Conservation (phyloP, 768 basidiomycete genomes). For the Panellus pusillus region DNA sequence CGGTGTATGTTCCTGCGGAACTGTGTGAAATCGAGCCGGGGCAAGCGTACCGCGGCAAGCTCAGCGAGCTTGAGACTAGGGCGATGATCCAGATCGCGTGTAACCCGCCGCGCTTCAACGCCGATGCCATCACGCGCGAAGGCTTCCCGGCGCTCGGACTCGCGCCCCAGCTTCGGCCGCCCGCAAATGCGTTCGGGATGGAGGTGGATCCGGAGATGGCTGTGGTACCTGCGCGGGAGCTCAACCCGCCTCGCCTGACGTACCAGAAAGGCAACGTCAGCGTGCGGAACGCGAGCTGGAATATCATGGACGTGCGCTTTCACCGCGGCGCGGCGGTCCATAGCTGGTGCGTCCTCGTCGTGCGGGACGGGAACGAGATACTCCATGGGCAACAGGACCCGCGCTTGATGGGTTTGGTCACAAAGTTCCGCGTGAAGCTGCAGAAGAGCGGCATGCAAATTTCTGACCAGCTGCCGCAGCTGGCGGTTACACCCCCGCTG, state of each 20-base stretch:
- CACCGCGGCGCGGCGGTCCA: conserved; percentile 49
- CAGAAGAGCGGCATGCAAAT: conserved; percentile 57
- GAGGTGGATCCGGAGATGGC: conserved; percentile 58
- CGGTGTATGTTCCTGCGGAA: conserved; percentile 61
- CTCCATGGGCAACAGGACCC: conserved; percentile 46
- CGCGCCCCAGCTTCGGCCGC: conserved; percentile 34
- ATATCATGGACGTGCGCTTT: conserved; percentile 72
- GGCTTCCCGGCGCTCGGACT: conserved; percentile 57
- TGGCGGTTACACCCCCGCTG: conserved; percentile 36
- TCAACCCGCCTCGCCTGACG: conserved; percentile 55
- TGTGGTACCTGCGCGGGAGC: conserved; percentile 62
- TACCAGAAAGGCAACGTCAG: conserved; percentile 50
- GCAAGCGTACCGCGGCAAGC: conserved; percentile 58
- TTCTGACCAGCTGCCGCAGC: conserved; percentile 34
- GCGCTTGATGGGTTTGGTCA: conserved; percentile 42
- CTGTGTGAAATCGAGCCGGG: conserved; percentile 64
- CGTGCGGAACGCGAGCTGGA: conserved; percentile 70
- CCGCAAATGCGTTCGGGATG: conserved; percentile 58
- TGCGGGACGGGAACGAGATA: conserved; percentile 47
- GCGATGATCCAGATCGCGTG: conserved; percentile 74
- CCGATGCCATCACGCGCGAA: conserved; percentile 52
- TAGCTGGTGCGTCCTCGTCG: conserved; percentile 68
- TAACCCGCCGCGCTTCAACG: conserved; percentile 60
- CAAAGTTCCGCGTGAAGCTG: conserved; percentile 58
- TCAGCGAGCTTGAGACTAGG: conserved; percentile 60